Evolutionary conservation across 2,329 filamentous ascomycete species (phyloP), one percentile per base, ranked within the genome.

Genomic region (Fusarium armeniacum): DNA sequence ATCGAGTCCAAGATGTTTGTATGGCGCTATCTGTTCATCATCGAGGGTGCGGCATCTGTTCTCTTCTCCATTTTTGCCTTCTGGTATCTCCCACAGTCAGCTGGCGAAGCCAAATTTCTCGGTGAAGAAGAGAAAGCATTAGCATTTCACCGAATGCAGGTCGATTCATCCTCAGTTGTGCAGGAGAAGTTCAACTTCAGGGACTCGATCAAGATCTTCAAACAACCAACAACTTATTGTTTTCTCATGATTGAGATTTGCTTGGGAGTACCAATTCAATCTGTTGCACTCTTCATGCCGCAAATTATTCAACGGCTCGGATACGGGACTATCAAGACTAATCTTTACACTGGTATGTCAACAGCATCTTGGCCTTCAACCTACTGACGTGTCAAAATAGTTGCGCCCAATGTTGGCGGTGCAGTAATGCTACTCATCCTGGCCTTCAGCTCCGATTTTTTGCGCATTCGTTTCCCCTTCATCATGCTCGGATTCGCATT

Each of bases 131-230:
- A 64, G 41, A 64, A 58, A 1, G 26, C 59, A 11, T 20, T 64
- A 0, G 61, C 61, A 2, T 64, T 64, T 4, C 61, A 64, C 12
- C 61, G 61, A 0, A 64, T 64, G 61, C 51, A 64, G 15, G 61
- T 64, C 4, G 61, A 64, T 0, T 64, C 61, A 3, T 64, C 61
- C 1, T 64, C 61, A 2, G n/a, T 64, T 3, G 61, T 64, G 2
- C 61, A 64, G 6, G 61, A 64, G 13, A 50, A 64, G 13, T 64
- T 64, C 33, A 64, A 50, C 2, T 51, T 64, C 0, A 64, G n/a
- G 2, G 61, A 64, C n/a, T 58, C 61, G 1, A 58, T 64, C n/a
- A 64, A 64, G n/a, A 50, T 64, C 11, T 64, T 64, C 15, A 64
- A 20, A 3, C 43, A 64, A 12, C 61, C 59, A 4, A 64, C 61